phyloP scores from a whole-genome alignment of 805 yeast species.

The Nadsonia fulvescens region DNA sequence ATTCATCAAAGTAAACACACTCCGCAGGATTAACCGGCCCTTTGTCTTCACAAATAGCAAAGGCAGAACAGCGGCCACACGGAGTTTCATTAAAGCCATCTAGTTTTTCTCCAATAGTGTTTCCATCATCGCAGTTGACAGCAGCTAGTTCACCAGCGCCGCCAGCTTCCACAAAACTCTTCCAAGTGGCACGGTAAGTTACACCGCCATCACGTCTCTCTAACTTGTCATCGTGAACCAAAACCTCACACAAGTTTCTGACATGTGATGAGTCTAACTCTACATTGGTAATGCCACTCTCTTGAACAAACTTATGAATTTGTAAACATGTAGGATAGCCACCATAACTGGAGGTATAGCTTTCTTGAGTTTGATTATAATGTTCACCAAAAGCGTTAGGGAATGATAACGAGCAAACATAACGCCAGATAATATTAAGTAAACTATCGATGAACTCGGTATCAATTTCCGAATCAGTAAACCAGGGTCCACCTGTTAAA shows the following conservation, averaged over 20 bases:
- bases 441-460: constrained; percentile 80
- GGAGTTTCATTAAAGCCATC: constrained; percentile 13
- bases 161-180: constrained; percentile 55
- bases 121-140: too few species aligned
- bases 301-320: constrained; percentile 54
- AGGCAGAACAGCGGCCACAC: constrained; percentile 11
- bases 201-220: constrained; percentile 45
- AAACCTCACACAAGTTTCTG: constrained; percentile 68
- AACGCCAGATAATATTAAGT: constrained; percentile 75
- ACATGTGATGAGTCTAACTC: constrained; percentile 62
- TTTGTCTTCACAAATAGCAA: constrained; percentile 9
- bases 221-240: constrained; percentile 70
- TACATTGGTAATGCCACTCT: constrained; percentile 61
- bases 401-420: constrained; percentile 53
- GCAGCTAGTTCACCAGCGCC: constrained; percentile 7
- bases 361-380: constrained; percentile 12
- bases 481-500: constrained; percentile 99
- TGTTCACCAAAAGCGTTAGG: constrained; percentile 44
- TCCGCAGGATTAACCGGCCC: constrained; percentile 12
- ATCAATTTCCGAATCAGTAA: constrained; percentile 87
- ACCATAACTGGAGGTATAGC: constrained; percentile 26
- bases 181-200: constrained; percentile 68
- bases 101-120: constrained; percentile 5
- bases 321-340: constrained; percentile 56
- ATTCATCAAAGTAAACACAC: too few species aligned